Evolutionary conservation across 2,329 filamentous ascomycete genomes (phyloP).

Genomic region (Catunica adiposa): DNA sequence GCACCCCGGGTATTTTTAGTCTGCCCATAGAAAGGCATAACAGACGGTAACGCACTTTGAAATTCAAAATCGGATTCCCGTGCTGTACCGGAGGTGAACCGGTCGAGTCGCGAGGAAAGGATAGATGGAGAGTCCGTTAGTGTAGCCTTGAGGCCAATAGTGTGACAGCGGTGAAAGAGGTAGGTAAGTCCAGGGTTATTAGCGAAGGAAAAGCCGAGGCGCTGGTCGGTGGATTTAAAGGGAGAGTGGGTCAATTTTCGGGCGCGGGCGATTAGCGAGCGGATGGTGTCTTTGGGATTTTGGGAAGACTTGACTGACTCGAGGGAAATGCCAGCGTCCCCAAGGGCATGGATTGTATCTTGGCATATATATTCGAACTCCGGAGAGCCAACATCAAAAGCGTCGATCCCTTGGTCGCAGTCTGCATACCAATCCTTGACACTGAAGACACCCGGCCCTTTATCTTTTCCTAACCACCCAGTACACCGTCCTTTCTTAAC

Average conservation of each 20-base stretch:
- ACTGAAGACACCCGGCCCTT: constrained; percentile 1
- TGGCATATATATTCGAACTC: background rate
- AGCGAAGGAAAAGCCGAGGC: background rate
- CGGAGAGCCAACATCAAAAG: background rate
- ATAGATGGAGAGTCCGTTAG: background rate
- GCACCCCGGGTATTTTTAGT: constrained; percentile 14
- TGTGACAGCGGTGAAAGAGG: constrained; percentile 5
- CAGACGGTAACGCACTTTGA: constrained; percentile 14
- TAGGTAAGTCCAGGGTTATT: background rate
- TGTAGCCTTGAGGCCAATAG: constrained; percentile 12
- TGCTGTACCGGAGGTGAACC: background rate
- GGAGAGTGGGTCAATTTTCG: background rate
- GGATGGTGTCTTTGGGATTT: background rate
- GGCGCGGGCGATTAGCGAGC: background rate
- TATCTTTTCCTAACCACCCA: constrained; percentile 6
- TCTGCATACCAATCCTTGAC: constrained; percentile 12
- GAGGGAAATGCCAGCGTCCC: background rate
- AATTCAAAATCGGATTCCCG: constrained; percentile 17
- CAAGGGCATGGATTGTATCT: background rate
- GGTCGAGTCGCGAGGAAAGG: constrained; percentile 1
- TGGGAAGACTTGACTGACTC: background rate
- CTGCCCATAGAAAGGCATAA: constrained; percentile 13
- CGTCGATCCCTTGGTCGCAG: constrained; percentile 2
- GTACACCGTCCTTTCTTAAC: background rate
- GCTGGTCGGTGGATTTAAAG: background rate